phyloP scores from a whole-genome alignment of 2,329 filamentous ascomycete species.

The Arthrinium phaeospermum region DNA sequence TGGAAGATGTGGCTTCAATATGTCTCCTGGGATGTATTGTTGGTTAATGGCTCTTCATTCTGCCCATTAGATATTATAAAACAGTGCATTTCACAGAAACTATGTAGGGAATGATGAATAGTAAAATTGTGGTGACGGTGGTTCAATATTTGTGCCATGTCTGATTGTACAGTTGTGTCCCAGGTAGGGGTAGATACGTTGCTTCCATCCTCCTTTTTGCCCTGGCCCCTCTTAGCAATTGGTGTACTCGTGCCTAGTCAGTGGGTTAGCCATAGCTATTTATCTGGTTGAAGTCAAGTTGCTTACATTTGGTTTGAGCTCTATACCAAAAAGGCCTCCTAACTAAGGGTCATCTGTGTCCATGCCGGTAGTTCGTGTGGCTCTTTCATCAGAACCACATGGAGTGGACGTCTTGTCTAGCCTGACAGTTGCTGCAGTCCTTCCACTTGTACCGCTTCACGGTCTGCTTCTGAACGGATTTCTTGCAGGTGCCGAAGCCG shows the following conservation, averaged over 20 bases:
- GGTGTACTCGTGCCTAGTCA: background rate
- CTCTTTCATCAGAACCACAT: slow-evolving; percentile 12
- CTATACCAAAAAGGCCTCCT: background rate
- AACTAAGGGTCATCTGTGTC: no score
- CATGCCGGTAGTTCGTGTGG: background rate
- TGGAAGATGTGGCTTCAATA: no score
- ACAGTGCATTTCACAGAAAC: background rate
- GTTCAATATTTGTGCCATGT: background rate
- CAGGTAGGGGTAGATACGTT: background rate
- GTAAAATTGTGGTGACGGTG: background rate
- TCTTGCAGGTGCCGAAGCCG: slow-evolving; percentile 15
- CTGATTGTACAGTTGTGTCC: background rate
- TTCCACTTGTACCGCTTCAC: slow-evolving; percentile 12
- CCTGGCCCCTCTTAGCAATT: no score
- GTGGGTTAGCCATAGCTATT: background rate
- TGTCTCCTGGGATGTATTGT: no score
- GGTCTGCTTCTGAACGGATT: background rate
- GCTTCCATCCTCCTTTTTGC: background rate
- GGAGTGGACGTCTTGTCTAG: slow-evolving; percentile 7
- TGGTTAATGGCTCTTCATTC: background rate
- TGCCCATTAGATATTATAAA: background rate
- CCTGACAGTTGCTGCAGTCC: slow-evolving; percentile 18
- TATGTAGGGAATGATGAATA: background rate
- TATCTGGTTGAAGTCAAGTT: background rate
- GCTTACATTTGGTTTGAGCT: background rate